Percentiles rank a stretch among this genome's conserved stretches.
These are phyloP conservation scores for Evansstolkia leycettana DNA, from an alignment of 495 filamentous ascomycete genomes.

Conservation along the genomic window DNA sequence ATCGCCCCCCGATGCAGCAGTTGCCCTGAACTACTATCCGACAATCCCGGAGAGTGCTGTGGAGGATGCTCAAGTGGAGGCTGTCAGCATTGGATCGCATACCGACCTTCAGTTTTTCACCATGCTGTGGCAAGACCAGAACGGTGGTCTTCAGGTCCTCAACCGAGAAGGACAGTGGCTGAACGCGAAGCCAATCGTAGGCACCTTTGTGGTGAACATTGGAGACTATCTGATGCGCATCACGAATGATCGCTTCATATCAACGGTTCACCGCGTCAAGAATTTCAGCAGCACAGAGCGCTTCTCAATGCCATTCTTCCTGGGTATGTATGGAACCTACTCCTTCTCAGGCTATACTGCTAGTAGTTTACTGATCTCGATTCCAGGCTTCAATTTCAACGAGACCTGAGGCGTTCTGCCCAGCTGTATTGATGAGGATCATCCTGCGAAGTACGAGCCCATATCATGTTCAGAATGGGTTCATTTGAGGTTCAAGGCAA, in stretches of 20 bases:
- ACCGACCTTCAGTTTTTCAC: slow-evolving; percentile 49
- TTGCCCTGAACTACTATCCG: slow-evolving; percentile 39
- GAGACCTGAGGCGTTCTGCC: slow-evolving; percentile 38
- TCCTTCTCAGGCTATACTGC: too few species aligned
- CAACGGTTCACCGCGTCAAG: slow-evolving; percentile 46
- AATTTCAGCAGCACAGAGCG: slow-evolving; percentile 31
- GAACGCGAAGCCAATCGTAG: slow-evolving; percentile 39
- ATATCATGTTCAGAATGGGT: too few species aligned
- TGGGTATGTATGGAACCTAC: too few species aligned
- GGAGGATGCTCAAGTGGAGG: slow-evolving; percentile 13
- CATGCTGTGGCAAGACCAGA: slow-evolving; percentile 41
- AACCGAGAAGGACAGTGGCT: slow-evolving; percentile 41
- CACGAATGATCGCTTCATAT: slow-evolving; percentile 48
- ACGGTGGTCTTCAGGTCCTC: slow-evolving; percentile 41
- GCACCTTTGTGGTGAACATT: slow-evolving; percentile 54
- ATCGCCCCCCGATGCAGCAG: slow-evolving; percentile 38
- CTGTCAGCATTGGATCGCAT: slow-evolving; percentile 44
- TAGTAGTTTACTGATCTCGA: too few species aligned
- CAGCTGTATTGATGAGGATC: slow-evolving; percentile 37
- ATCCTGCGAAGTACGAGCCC: slow-evolving; percentile 43
- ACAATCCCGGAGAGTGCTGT: slow-evolving; percentile 18
- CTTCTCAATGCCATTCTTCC: slow-evolving; percentile 52
- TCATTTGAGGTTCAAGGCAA: too few species aligned
- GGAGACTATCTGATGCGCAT: slow-evolving; percentile 52
- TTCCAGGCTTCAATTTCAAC: slow-evolving; percentile 41